Conservation (phyloP, 2,329 filamentous ascomycete species). For the Sclerotinia subarctica region DNA sequence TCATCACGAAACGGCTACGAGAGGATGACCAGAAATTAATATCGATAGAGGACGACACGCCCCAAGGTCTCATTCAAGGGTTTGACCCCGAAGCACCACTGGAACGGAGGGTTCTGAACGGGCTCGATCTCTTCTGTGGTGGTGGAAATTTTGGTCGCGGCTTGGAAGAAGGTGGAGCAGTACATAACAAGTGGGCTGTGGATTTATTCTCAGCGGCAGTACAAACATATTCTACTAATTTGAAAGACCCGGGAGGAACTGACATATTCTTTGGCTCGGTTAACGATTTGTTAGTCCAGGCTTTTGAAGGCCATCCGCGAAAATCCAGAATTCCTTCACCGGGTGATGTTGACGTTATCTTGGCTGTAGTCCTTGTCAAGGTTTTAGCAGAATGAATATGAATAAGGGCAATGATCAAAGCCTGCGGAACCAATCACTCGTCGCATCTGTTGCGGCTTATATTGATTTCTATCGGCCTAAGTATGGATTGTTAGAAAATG, state of each 20-base stretch:
- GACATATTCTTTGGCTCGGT: constrained; percentile 68
- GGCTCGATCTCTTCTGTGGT: constrained; percentile 73
- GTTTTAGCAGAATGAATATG: constrained; percentile 64
- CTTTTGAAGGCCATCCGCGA: constrained; percentile 50
- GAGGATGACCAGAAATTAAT: constrained; percentile 33
- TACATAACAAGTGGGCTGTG: constrained; percentile 64
- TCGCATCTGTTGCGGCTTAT: constrained; percentile 72
- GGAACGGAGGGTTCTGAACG: constrained; percentile 46
- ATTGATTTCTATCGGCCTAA: constrained; percentile 71
- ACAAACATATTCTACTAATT: constrained; percentile 72
- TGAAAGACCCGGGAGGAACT: constrained; percentile 41
- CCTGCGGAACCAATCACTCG: constrained; percentile 69
- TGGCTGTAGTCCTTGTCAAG: constrained; percentile 73
- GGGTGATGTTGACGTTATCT: constrained; percentile 66
- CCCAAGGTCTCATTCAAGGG: constrained; percentile 50
- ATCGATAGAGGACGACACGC: constrained; percentile 40
- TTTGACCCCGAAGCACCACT: constrained; percentile 45
- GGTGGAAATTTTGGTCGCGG: constrained; percentile 75
- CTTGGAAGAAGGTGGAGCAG: constrained; percentile 65
- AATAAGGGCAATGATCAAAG: constrained; percentile 54
- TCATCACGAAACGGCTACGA: constrained; percentile 48
- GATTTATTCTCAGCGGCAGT: constrained; percentile 63
- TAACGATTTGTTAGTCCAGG: constrained; percentile 60
- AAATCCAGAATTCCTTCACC: constrained; percentile 49
- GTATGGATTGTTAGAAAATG: constrained; percentile 79